phyloP scores from a whole-genome alignment of 345 rosid species.

The Heritiera fomes region DNA sequence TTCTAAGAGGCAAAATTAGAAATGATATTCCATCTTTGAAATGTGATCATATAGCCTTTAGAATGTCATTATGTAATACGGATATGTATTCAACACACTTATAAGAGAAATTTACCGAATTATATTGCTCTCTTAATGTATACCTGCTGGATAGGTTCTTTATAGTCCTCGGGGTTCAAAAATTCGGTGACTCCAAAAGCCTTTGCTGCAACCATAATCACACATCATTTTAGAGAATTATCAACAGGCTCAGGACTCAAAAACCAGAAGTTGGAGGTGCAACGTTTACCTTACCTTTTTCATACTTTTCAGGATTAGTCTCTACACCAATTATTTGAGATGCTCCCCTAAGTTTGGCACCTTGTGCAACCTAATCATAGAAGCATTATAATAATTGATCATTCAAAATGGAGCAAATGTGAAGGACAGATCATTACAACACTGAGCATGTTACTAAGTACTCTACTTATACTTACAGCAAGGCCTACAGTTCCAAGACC shows the following conservation, averaged over 20 bases:
- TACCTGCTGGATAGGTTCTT: conserved; percentile 91
- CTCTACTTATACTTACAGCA: conserved; percentile 66
- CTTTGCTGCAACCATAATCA: conserved; percentile 55
- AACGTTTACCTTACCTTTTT: conserved; percentile 52
- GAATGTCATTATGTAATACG: background rate
- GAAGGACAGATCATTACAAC: background rate
- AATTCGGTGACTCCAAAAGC: conserved; percentile 77
- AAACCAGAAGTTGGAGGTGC: conserved; percentile 18
- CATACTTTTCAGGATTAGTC: conserved; percentile 63
- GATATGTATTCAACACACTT: background rate
- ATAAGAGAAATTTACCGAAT: background rate
- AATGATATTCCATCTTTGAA: background rate
- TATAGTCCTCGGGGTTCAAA: conserved; percentile 59
- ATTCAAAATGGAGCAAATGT: background rate
- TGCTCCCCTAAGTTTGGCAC: conserved; percentile 85
- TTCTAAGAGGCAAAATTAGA: background rate
- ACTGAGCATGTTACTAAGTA: background rate
- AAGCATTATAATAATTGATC: background rate
- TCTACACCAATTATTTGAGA: conserved; percentile 84
- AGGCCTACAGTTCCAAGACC: conserved; percentile 97
- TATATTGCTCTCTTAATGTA: background rate
- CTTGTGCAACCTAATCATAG: conserved; percentile 79
- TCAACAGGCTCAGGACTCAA: background rate
- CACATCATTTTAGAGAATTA: conserved; percentile 10
- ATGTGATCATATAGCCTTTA: background rate